These are phyloP conservation scores for Pleurotus salmoneostramineus DNA, from an alignment of 768 basidiomycete genomes.

Conservation along the genomic window DNA sequence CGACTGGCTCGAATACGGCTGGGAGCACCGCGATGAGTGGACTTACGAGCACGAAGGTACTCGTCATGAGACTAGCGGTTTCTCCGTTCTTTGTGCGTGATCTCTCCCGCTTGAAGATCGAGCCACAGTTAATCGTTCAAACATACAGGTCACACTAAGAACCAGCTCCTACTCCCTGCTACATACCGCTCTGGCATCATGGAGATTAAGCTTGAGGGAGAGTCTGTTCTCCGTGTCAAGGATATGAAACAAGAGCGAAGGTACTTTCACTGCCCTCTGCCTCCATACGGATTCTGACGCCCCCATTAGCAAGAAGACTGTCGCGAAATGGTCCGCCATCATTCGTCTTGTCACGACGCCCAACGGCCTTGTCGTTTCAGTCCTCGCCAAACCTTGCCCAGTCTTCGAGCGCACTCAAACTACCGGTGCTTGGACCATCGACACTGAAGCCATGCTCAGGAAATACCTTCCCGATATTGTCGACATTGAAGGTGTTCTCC, in stretches of 20 bases:
- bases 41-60: slow-evolving; percentile 13
- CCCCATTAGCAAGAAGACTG: slow-evolving; percentile 6
- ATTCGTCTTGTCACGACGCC: neutral
- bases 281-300: neutral
- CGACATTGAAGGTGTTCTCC: slow-evolving; percentile 7
- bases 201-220: slow-evolving; percentile 10
- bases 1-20: slow-evolving; percentile 9
- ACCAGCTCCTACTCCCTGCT: slow-evolving; percentile 10
- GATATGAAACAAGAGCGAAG: slow-evolving; percentile 5
- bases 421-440: slow-evolving; percentile 8
- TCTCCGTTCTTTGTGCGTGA: slow-evolving; percentile 2
- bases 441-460: slow-evolving; percentile 5
- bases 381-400: slow-evolving; percentile 1
- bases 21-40: slow-evolving; percentile 12
- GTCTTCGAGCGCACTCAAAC: slow-evolving; percentile 8
- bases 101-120: neutral
- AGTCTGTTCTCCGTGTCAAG: slow-evolving; percentile 8
- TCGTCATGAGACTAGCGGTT: neutral
- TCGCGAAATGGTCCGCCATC: slow-evolving; percentile 8
- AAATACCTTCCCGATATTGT: slow-evolving; percentile 8
- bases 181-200: slow-evolving; percentile 1
- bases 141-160: slow-evolving; percentile 10
- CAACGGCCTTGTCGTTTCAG: slow-evolving; percentile 7
- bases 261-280: neutral
- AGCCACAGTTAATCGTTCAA: neutral